Base-by-base conservation (phyloP, 495 filamentous ascomycete genomes). In the Elasticomyces elasticus region DNA sequence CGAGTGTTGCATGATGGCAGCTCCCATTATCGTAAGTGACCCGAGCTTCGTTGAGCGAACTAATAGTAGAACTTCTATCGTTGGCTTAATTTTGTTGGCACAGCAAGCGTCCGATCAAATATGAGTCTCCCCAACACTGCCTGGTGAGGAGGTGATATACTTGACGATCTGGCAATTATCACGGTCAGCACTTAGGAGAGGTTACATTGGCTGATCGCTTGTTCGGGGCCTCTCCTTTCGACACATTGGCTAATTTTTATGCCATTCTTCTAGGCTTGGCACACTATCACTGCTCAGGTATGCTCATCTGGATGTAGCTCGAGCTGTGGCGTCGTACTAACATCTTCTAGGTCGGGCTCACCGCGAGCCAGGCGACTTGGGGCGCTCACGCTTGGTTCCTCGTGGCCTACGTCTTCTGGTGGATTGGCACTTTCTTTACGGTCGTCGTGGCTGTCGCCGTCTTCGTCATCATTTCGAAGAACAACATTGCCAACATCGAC, bases 351-450 rank as follows among this genome's bases (percentile, higher is more conserved):
- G 51, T 59, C 31, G 51, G 49, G 12, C 20, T 59, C 42, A 54
- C 56, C 1, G 56, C 33, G 12, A 24, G n/a, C 20, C 20, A 23
- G 17, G 56, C 56, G 1, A 46, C 11, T 15, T 59, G 56, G 56
- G 56, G 56, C 44, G 49, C 20, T 3, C 56, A 59, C 30, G 51
- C 41, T 23, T 59, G 22, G 13, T 53, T 48, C 31, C 25, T 59
- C 26, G 56, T 54, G 22, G 56, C 56, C 26, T 54, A 54, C 38
- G 56, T 54, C 2, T 31, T 55, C 19, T 59, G 56, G 56, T 59
- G 56, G 56, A 20, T 54, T 19, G 56, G 50, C 41, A 54, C 50
- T 2, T 9, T 37, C 9, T 19, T 55, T 24, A 41, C 55, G 23
- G 23, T 40, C 27, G 13, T 30, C 22, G 23, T 55, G 13, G 43